Base-by-base conservation (phyloP, 495 filamentous ascomycete genomes). In the Pseudomonodictys pantanalensis region DNA sequence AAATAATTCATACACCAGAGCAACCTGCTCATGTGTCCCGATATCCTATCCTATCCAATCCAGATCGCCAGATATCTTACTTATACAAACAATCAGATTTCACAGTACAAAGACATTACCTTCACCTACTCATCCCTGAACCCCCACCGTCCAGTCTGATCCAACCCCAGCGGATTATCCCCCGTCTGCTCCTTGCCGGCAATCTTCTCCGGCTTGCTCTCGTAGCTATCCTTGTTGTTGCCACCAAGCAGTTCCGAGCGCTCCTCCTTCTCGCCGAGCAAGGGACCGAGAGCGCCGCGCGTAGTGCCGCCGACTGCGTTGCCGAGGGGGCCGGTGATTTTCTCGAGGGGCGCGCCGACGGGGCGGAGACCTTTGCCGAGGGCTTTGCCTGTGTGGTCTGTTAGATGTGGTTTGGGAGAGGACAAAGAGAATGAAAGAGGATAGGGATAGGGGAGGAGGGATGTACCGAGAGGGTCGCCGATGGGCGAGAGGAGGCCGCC, bases 161-260 rank as follows among this genome's bases (percentile, higher is more conserved):
- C 66, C 66, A 71, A 52, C 22, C 68, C 68, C 43, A 71, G 33
- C 47, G 68, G 68, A 62, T 71, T 71, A 18, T 69, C 46, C 10
- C 61, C 68, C 30, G 66, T 67, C 63, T 69, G 68, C 52, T 63
- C 52, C 65, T 65, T 61, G 10, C 62, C 62, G 15, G 52, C 68
- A 47, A 70, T 53, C 44, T 64, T 70, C 52, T 70, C 65, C 46
- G 68, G 65, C 43, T 58, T 67, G 10, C 39, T 15, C 46, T 58
- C 54, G 49, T 68, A 71, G 17, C 53, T 60, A 56, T 71, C 68
- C 53, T 67, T 68, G 41, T 71, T 71, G 15, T 65, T 52, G 1
- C 68, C 68, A 23, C 68, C 68, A 17, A 71, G 7, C 17, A 65
- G 41, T 51, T 68, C 66, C 32, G 45, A 49, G 20, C 47, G 50